A percentile compares a stretch with the other conserved stretches of the same genome.
Conservation (phyloP, 768 basidiomycete species). For the Cystofilobasidium bisporidii region DNA sequence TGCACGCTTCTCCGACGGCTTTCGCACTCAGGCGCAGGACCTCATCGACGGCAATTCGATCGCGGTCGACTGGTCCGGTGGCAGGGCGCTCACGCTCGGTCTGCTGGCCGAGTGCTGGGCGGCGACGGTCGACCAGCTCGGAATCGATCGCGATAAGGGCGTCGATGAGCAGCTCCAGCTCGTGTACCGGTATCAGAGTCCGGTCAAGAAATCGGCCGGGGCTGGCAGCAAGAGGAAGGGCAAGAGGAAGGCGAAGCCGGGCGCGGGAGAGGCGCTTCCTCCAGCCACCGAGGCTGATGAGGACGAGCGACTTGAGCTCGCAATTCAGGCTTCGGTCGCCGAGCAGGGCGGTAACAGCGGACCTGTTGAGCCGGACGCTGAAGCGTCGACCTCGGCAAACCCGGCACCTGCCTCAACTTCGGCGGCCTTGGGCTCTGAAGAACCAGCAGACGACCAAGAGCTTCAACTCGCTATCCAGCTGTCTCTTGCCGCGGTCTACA, state of each 20-base stretch:
- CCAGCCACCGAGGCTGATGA: conserved; percentile 29
- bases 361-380: neutral
- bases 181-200: conserved; percentile 35
- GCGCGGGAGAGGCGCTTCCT: neutral
- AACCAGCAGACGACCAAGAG: neutral
- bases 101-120: conserved; percentile 35
- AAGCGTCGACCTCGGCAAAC: neutral
- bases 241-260: conserved; percentile 20
- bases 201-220: conserved; percentile 12
- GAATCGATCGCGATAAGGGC: conserved; percentile 31
- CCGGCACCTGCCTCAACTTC: too few relatives aligned
- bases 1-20: conserved; percentile 33
- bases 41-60: conserved; percentile 37
- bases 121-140: conserved; percentile 33
- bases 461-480: neutral
- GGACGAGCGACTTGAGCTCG: conserved; percentile 12
- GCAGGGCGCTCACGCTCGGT: conserved; percentile 29
- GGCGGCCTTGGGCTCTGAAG: too few relatives aligned
- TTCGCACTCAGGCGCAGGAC: conserved; percentile 33
- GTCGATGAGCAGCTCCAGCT: conserved; percentile 36
- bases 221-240: conserved; percentile 5
- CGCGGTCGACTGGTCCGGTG: conserved; percentile 20
- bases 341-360: neutral
- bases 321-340: conserved; percentile 11
- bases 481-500: neutral